Evolutionary conservation across 371 early-diverging fungal species (phyloP).

Genomic region (Lichtheimia hyalospora): DNA sequence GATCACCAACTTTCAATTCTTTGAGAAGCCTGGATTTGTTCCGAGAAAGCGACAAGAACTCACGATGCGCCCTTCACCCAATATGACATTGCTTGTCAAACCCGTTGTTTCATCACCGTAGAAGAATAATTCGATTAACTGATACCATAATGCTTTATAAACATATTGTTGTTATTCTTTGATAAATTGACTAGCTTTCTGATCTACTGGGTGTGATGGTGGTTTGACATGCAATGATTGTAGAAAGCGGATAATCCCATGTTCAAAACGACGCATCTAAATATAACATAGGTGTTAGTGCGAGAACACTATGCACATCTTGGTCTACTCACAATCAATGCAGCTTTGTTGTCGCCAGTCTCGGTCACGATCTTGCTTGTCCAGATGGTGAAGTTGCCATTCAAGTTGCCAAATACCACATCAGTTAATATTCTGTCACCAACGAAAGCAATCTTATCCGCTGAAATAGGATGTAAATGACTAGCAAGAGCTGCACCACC

Average conservation of each 20-base stretch:
- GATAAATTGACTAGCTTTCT: not conserved
- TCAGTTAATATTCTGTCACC: slow-evolving; percentile 93
- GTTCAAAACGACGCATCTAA: slow-evolving; percentile 56
- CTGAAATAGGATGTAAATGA: slow-evolving; percentile 23
- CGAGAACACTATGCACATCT: not conserved
- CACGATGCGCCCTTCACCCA: slow-evolving; percentile 37
- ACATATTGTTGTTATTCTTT: not conserved
- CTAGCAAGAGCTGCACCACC: slow-evolving; percentile 63
- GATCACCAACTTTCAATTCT: slow-evolving; percentile 35
- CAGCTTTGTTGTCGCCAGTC: slow-evolving; percentile 78
- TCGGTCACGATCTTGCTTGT: slow-evolving; percentile 70
- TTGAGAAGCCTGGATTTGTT: slow-evolving; percentile 34
- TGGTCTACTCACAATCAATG: slow-evolving; percentile 49
- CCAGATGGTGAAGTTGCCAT: slow-evolving; percentile 76
- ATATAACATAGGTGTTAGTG: not conserved
- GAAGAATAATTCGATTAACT: not conserved
- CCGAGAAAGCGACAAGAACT: slow-evolving; percentile 30
- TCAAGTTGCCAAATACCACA: slow-evolving; percentile 79
- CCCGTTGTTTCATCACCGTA: not conserved
- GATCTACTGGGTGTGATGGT: slow-evolving; percentile 21
- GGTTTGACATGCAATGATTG: slow-evolving; percentile 29
- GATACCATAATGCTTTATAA: not conserved
- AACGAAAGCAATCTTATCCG: slow-evolving; percentile 68
- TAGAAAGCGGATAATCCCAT: slow-evolving; percentile 34
- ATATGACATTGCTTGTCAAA: slow-evolving; percentile 30